Evolutionary conservation across 768 basidiomycete genomes (phyloP), one percentile per base, ranked within the genome.

Genomic region (Rossbeevera mucosa): DNA sequence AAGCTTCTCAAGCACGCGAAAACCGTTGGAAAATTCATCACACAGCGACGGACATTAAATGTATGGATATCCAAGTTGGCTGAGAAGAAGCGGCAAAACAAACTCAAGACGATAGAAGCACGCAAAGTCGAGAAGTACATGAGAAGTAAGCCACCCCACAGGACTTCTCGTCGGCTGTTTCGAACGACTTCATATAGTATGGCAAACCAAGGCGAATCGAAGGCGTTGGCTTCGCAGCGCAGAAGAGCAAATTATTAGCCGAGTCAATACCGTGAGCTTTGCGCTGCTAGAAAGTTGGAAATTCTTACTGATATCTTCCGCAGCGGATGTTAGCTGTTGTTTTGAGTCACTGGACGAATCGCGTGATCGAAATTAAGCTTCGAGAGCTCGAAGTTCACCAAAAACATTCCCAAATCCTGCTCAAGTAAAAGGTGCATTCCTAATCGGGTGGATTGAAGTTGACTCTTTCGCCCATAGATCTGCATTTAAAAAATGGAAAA

Each of bases 401-500:
- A 52, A 74, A 72, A 50, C 70, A 70, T 50, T 69, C 76, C 21
- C 71, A 67, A 30, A 59, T 59, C 13, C 48, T 76, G 18, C 47
- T 76, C 6, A 62, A 62, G 80, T 81, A 52, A 57, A 68, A 54
- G 24, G 44, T 25, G 22, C 5, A 24, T 44, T 30, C 6, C 11
- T 42, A 16, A 47, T 28, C 26, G 20, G 13, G 18, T 38, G n/a
- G 42, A 65, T 72, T 40, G 13, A 57, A 31, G 43, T 46, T 53
- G 45, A 64, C 44, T 7, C n/a, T 49, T 49, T 50, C 11, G 31
- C 45, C 43, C 51, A 26, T 55, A 91, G 86, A 31, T 60, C 64
- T 48, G 77, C 79, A 6, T 87, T 88, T 59, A 73, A 67, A 44
- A 87, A 84, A 69, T 93, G 91, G 90, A 83, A 80, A 61, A 69